phyloP scores from a whole-genome alignment of 2,329 filamentous ascomycete species.

The Neospermospora avenae region DNA sequence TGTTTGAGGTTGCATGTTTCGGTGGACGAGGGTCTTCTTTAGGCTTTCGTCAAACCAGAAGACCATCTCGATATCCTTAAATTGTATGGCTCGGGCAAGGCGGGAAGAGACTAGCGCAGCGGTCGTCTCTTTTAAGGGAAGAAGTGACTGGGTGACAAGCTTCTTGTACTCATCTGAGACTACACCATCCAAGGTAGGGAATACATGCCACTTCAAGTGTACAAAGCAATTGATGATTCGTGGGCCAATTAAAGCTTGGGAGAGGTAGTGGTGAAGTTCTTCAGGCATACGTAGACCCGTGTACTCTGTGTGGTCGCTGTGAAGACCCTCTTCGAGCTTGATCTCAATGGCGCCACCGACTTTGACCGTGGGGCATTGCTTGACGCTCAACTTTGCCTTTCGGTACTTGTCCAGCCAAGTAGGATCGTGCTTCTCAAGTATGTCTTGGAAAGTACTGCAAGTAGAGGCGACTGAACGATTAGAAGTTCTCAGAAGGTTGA shows the following conservation, averaged over 20 bases:
- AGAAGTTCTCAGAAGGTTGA: slow-evolving; percentile 71
- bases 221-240: slow-evolving; percentile 80
- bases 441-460: slow-evolving; percentile 76
- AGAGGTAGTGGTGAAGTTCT: slow-evolving; percentile 88
- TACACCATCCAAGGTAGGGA: slow-evolving; percentile 82
- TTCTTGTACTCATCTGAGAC: slow-evolving; percentile 76
- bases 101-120: slow-evolving; percentile 75
- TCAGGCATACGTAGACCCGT: slow-evolving; percentile 85
- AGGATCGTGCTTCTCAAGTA: slow-evolving; percentile 65
- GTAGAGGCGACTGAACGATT: slow-evolving; percentile 68
- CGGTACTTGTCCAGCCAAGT: slow-evolving; percentile 84
- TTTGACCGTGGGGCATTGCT: slow-evolving; percentile 77
- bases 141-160: slow-evolving; percentile 71
- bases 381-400: slow-evolving; percentile 78
- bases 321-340: slow-evolving; percentile 68
- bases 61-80: slow-evolving; percentile 71
- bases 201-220: slow-evolving; percentile 71
- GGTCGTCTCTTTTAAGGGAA: slow-evolving; percentile 71
- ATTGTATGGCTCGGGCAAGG: slow-evolving; percentile 78
- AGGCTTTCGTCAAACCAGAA: slow-evolving; percentile 80
- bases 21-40: slow-evolving; percentile 65
- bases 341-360: slow-evolving; percentile 66
- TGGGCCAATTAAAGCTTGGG: slow-evolving; percentile 74
- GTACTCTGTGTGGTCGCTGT: slow-evolving; percentile 83
- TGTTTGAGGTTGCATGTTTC: slow-evolving; percentile 47